These are phyloP conservation scores for Botrytis fabae DNA, from an alignment of 2,329 filamentous ascomycete genomes.

Conservation along the genomic window DNA sequence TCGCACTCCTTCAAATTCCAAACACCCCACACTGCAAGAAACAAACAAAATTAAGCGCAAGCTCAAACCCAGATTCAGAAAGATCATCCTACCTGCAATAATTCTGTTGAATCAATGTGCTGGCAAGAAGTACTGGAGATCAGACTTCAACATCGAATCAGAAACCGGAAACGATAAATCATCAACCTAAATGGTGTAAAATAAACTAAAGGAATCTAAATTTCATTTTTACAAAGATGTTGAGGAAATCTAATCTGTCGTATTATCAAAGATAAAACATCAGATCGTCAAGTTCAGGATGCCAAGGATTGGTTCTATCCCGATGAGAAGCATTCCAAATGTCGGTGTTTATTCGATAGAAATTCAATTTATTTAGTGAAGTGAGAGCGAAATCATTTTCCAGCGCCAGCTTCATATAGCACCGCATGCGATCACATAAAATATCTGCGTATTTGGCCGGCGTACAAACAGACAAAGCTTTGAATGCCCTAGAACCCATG, in stretches of 20 bases:
- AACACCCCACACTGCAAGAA: background rate
- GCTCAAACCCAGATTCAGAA: background rate
- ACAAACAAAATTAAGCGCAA: background rate
- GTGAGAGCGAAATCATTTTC: background rate
- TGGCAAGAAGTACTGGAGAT: too few species aligned
- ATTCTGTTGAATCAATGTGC: background rate
- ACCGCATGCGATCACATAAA: constrained; percentile 72
- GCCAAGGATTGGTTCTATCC: background rate
- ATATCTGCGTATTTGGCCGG: constrained; percentile 88
- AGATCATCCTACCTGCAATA: background rate
- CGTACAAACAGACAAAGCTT: constrained; percentile 79
- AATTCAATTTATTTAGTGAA: background rate
- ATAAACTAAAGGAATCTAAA: background rate
- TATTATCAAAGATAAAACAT: constrained; percentile 15
- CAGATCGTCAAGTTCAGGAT: background rate
- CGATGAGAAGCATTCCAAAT: background rate
- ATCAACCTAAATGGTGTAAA: background rate
- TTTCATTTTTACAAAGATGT: too few species aligned
- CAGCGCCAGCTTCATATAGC: constrained; percentile 55
- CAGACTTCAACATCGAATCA: background rate
- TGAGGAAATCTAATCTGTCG: too few species aligned
- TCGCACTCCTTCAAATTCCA: fast-evolving
- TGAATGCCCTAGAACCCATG: constrained; percentile 78
- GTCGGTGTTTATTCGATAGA: background rate
- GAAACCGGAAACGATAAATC: background rate